These are phyloP conservation scores for Blastocrithidia nonstop DNA, from an alignment of 208 protist species.

Conservation along the genomic window DNA sequence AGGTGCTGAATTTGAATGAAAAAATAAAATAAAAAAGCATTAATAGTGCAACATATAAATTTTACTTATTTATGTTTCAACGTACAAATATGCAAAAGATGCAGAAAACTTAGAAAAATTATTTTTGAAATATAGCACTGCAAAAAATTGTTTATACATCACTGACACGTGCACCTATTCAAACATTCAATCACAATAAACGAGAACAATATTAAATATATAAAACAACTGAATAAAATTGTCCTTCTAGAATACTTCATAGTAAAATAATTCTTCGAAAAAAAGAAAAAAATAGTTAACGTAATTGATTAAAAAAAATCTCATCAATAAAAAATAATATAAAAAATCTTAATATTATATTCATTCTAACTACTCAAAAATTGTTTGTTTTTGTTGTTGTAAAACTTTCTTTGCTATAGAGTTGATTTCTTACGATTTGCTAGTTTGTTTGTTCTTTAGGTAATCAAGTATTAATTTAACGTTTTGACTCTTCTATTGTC, in stretches of 20 bases:
- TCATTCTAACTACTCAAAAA: neutral
- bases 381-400: slow-evolving; percentile 8
- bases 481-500: too few relatives aligned
- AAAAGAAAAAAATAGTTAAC: too few relatives aligned
- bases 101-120: too few relatives aligned
- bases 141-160: too few relatives aligned
- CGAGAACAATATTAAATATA: slow-evolving; percentile 1
- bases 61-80: neutral
- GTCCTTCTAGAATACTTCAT: neutral
- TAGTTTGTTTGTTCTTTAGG: too few relatives aligned
- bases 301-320: neutral
- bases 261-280: slow-evolving; percentile 1
- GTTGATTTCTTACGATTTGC: slow-evolving; percentile 24
- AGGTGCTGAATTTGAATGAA: too few relatives aligned
- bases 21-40: too few relatives aligned
- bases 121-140: too few relatives aligned
- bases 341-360: neutral
- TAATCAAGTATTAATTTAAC: too few relatives aligned
- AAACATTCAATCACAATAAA: slow-evolving; percentile 3
- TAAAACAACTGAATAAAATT: neutral
- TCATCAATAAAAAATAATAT: neutral
- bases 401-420: slow-evolving; percentile 36
- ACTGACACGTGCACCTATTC: too few relatives aligned
- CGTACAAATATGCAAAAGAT: too few relatives aligned
- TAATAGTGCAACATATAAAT: slow-evolving; percentile 3